phyloP scores from a whole-genome alignment of 768 basidiomycete genomes.

The Paxillus rubicundulus region DNA sequence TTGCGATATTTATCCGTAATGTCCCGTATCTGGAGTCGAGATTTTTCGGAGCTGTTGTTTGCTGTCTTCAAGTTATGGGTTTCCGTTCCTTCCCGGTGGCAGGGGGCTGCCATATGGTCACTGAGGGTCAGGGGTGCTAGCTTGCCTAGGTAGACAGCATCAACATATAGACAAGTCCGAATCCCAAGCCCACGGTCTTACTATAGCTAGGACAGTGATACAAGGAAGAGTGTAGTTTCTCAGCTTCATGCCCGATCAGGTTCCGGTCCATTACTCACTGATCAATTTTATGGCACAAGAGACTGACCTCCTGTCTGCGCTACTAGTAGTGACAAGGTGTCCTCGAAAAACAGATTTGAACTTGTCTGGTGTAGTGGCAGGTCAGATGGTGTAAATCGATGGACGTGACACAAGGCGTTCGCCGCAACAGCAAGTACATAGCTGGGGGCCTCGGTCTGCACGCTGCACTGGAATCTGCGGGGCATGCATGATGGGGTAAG shows the following conservation, averaged over 20 bases:
- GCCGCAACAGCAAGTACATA: constrained; percentile 18
- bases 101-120: background rate
- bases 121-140: too few species aligned
- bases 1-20: background rate
- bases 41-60: too few species aligned
- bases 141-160: too few species aligned
- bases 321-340: too few species aligned
- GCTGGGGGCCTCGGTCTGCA: constrained; percentile 22
- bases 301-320: too few species aligned
- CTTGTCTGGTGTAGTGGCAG: background rate
- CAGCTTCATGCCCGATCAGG: too few species aligned
- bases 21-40: background rate
- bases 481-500: constrained; percentile 22
- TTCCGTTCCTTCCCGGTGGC: background rate
- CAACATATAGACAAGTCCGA: background rate
- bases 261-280: too few species aligned
- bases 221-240: too few species aligned
- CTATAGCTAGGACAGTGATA: too few species aligned
- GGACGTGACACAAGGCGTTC: constrained; percentile 1
- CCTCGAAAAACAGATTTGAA: too few species aligned
- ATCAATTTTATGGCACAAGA: too few species aligned
- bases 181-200: too few species aligned
- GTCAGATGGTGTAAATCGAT: constrained; percentile 10
- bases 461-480: constrained; percentile 19
- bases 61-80: background rate